Percentiles rank a stretch among this genome's conserved stretches.
Evolutionary conservation across 257 asterid species (phyloP).

Genomic region (Solanum chmielewskii): DNA sequence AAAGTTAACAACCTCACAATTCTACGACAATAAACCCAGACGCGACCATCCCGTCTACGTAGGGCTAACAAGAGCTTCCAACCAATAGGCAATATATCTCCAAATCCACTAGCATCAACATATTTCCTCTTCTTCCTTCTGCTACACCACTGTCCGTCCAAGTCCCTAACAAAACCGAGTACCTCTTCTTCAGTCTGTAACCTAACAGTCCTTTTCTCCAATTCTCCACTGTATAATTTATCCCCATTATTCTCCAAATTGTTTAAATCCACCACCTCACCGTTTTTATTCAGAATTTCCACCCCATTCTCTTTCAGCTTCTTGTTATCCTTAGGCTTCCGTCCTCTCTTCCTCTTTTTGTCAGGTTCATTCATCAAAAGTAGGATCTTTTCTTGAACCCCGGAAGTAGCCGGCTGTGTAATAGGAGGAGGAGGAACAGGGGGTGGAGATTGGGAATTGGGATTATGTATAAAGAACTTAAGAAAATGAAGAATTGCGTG

Average conservation of each 20-base stretch:
- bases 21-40: slow-evolving; percentile 71
- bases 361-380: slow-evolving; percentile 17
- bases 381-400: slow-evolving; percentile 24
- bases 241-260: slow-evolving; percentile 65
- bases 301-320: slow-evolving; percentile 30
- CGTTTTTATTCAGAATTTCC: slow-evolving; percentile 45
- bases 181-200: slow-evolving; percentile 56
- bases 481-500: slow-evolving; percentile 62
- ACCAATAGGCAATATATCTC: slow-evolving; percentile 56
- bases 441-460: slow-evolving; percentile 34
- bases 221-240: slow-evolving; percentile 39
- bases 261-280: slow-evolving; percentile 47
- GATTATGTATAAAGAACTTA: slow-evolving; percentile 49
- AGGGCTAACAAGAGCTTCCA: slow-evolving; percentile 89
- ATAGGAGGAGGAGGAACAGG: slow-evolving; percentile 21
- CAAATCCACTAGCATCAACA: slow-evolving; percentile 56
- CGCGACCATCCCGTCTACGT: slow-evolving; percentile 58
- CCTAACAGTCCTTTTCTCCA: slow-evolving; percentile 57
- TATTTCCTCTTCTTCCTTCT: slow-evolving; percentile 87
- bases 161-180: slow-evolving; percentile 44
- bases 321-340: slow-evolving; percentile 14
- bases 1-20: slow-evolving; percentile 45
- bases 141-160: slow-evolving; percentile 96
- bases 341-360: slow-evolving; percentile 33
- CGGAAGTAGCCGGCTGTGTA: slow-evolving; percentile 10